Base-by-base conservation (phyloP, 768 basidiomycete genomes). In the Pluteus cervinus region DNA sequence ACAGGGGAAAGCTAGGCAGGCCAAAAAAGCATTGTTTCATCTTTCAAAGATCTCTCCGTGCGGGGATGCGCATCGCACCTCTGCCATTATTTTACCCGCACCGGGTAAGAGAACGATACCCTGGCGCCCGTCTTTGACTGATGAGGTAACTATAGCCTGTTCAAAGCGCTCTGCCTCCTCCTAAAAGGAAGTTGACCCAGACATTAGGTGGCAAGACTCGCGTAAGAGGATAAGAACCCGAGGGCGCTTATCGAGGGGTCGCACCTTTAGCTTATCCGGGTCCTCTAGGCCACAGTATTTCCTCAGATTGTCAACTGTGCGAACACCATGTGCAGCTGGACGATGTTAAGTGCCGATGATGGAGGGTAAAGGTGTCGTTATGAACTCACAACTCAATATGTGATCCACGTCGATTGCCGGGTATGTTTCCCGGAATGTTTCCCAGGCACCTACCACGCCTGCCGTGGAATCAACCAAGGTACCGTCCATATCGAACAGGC, bases 401-500 rank as follows among this genome's bases (percentile, higher is more conserved):
- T 70, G 53, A 20, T 71, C 49, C 12, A 83, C 67, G 53, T 85
- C 73, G 42, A 86, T 73, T 22, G 54, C 56, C 3, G 81, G 78
- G 55, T 92, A 91, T 40, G 73, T 69, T 51, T 76, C 54, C 33
- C 71, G 72, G 59, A 90, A 91, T n/a, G 66, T 60, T 37, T 80
- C 65, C 91, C 91, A 93, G 24, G 88, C 87, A 18, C 81, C 86
- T 18, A 75, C 62, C 22, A 93, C 87, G 29, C 86, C 88, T 21
- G 77, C 75, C 7, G 85, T 90, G 14, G 86, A 90, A 54, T 92
- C 85, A 46, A 86, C 70, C 35, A 86, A 66, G 23, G 85, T 90
- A 39, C 84, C 84, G 54, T 87, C 85, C 85, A 86, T 87, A 55
- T 87, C 84, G 51, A 86, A 86, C 10, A 86, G 63, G 41, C 84